Conservation (phyloP, 495 filamentous ascomycete genomes). For the Cudoniella acicularis region DNA sequence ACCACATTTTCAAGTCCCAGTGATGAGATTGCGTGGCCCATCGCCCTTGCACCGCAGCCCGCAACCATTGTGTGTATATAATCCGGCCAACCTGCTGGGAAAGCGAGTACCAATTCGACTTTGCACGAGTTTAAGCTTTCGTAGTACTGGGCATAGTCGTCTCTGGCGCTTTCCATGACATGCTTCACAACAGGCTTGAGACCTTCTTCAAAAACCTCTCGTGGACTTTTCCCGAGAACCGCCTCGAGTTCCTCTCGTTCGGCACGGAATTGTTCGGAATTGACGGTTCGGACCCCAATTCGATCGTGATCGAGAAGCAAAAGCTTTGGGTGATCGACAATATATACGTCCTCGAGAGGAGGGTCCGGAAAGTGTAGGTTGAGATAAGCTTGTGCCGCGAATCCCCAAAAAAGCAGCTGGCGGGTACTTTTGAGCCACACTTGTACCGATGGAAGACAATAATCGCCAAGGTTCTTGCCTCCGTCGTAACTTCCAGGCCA, state of each 20-base stretch:
- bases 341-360: neutral
- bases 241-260: neutral
- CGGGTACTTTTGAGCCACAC: neutral
- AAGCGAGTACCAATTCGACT: slow-evolving; percentile 7
- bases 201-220: slow-evolving; percentile 13
- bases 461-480: slow-evolving; percentile 3
- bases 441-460: slow-evolving; percentile 6
- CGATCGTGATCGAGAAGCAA: too few species aligned
- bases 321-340: slow-evolving; percentile 11
- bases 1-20: neutral
- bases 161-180: neutral
- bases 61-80: slow-evolving; percentile 6
- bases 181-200: neutral
- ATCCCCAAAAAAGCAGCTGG: slow-evolving; percentile 4
- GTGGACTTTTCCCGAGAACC: neutral
- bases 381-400: slow-evolving; percentile 9
- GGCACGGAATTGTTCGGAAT: neutral
- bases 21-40: neutral
- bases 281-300: too few species aligned
- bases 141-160: neutral
- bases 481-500: slow-evolving; percentile 1
- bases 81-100: slow-evolving; percentile 10
- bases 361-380: neutral
- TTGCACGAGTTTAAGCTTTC: neutral
- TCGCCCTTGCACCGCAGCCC: neutral